These are phyloP conservation scores for Theobroma grandiflorum DNA, from an alignment of 441 rosid species.

Conservation along the genomic window DNA sequence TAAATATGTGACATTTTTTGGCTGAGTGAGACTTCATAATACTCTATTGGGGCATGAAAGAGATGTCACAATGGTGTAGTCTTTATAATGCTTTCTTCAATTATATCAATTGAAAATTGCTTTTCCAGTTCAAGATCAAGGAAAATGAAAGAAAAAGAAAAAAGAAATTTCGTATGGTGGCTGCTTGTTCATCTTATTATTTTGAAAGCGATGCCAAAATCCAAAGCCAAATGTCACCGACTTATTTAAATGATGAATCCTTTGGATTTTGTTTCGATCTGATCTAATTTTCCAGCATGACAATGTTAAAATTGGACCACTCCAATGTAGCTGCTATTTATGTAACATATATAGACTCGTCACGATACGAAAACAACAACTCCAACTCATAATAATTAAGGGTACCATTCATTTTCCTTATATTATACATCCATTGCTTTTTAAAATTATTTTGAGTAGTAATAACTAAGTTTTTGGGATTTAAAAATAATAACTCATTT, in stretches of 20 bases:
- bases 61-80: neutral
- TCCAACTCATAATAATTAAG: too few species aligned
- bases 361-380: neutral
- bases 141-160: neutral
- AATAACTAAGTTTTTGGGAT: too few species aligned
- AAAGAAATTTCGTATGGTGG: neutral
- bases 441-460: too few species aligned
- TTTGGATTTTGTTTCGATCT: neutral
- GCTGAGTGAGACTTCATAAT: too few species aligned
- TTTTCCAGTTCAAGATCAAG: neutral
- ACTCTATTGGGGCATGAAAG: neutral
- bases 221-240: neutral
- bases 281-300: neutral
- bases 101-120: neutral
- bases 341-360: neutral
- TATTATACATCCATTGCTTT: too few species aligned
- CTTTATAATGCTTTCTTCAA: neutral
- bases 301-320: neutral
- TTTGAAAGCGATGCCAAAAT: neutral
- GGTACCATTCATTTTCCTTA: too few species aligned
- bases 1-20: too few species aligned
- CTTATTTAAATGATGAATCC: neutral
- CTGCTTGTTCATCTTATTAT: neutral
- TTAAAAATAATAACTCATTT: too few species aligned
- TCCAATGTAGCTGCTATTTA: neutral